Conservation (phyloP, 495 filamentous ascomycete genomes). For the Annulohypoxylon nitens region DNA sequence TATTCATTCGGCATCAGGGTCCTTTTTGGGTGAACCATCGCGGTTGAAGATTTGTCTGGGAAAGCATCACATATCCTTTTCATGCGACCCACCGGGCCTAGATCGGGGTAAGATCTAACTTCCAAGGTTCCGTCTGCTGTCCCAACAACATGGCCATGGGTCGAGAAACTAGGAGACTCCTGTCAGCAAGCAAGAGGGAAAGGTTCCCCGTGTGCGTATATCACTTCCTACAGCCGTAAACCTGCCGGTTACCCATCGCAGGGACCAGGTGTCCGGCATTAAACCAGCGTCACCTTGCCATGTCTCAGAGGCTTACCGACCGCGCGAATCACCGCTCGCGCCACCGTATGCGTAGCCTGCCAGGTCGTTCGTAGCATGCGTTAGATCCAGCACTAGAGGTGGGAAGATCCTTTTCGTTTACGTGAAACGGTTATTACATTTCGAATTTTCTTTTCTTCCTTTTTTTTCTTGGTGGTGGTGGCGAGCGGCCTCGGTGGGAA, state of each 20-base stretch:
- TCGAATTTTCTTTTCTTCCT: constrained; percentile 21
- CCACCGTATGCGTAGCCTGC: constrained; percentile 6
- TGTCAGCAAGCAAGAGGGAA: constrained; percentile 26
- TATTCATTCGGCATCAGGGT: constrained; percentile 22
- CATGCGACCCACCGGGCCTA: constrained; percentile 3
- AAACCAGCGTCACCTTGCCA: constrained; percentile 31
- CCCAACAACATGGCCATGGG: constrained; percentile 19
- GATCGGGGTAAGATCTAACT: constrained; percentile 8
- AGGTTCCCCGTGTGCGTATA: background rate
- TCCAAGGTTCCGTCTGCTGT: constrained; percentile 1
- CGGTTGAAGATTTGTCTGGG: constrained; percentile 12
- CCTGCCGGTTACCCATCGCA: constrained; percentile 20
- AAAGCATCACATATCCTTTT: background rate
- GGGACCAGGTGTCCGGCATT: constrained; percentile 37
- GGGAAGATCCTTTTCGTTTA: constrained; percentile 26
- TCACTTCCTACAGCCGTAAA: constrained; percentile 20
- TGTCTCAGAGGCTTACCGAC: constrained; percentile 37
- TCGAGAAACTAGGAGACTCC: constrained; percentile 5
- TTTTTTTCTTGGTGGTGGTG: background rate
- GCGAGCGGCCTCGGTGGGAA: constrained; percentile 5
- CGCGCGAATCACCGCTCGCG: constrained; percentile 31
- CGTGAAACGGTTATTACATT: constrained; percentile 32
- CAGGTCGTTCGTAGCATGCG: constrained; percentile 15
- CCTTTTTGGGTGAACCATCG: constrained; percentile 3
- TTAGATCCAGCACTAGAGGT: constrained; percentile 13